phyloP scores from a whole-genome alignment of 805 yeast genomes.

The Saturnispora bothae region DNA sequence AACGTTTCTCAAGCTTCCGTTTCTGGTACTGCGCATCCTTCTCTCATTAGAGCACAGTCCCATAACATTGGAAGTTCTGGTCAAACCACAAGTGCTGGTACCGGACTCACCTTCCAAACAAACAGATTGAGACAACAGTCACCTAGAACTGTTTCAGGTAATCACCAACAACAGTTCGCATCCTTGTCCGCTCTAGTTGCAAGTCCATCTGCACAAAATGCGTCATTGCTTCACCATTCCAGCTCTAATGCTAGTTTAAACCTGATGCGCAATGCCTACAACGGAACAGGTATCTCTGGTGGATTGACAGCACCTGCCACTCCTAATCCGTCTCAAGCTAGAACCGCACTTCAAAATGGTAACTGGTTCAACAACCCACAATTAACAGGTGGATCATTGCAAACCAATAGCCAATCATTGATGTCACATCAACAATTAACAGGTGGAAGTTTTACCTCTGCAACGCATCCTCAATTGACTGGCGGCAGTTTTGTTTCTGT shows the following conservation, averaged over 20 bases:
- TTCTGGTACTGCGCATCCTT: slow-evolving; percentile 13
- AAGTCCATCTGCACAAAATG: slow-evolving; percentile 5
- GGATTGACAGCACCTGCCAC: slow-evolving; percentile 18
- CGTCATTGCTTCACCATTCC: slow-evolving; percentile 21
- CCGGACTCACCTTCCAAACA: slow-evolving; percentile 20
- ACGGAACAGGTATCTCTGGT: slow-evolving; percentile 9
- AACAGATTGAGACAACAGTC: slow-evolving; percentile 29
- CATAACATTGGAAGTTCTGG: slow-evolving; percentile 18
- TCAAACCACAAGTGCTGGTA: slow-evolving; percentile 11
- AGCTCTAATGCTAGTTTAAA: slow-evolving; percentile 25
- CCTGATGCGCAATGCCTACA: slow-evolving; percentile 15
- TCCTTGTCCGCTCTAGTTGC: slow-evolving; percentile 6
- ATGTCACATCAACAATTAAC: slow-evolving; percentile 2
- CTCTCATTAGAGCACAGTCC: slow-evolving; percentile 28
- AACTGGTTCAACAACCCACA: slow-evolving; percentile 20
- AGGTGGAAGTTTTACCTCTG: slow-evolving; percentile 5
- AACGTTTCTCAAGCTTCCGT: neutral
- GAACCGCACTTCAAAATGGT: slow-evolving; percentile 7
- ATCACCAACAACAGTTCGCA: slow-evolving; percentile 11
- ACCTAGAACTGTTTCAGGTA: slow-evolving; percentile 21
- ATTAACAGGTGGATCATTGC: slow-evolving; percentile 19
- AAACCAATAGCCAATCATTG: neutral
- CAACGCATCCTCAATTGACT: neutral
- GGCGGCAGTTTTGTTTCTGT: slow-evolving; percentile 5
- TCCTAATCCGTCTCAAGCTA: slow-evolving; percentile 14